Percentiles rank a stretch among this genome's conserved stretches.
These are phyloP conservation scores for Benincasa hispida DNA, from an alignment of 306 rosid species.

Conservation along the genomic window DNA sequence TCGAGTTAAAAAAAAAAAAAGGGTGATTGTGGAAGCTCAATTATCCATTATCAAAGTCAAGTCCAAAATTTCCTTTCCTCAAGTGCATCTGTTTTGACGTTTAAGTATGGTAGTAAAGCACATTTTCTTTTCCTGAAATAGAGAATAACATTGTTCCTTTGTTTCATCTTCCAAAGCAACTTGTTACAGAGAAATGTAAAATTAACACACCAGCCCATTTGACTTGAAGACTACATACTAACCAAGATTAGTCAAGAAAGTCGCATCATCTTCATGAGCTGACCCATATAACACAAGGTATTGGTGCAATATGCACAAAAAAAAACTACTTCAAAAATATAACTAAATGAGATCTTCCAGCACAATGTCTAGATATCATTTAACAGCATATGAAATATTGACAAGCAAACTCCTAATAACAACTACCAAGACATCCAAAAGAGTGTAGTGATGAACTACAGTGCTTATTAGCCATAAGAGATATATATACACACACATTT, in stretches of 20 bases:
- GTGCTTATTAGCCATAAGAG: neutral
- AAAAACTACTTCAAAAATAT: neutral
- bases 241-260: neutral
- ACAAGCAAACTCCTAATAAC: neutral
- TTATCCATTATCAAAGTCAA: neutral
- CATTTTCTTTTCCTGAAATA: neutral
- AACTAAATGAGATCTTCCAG: neutral
- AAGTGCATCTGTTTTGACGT: neutral
- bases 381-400: neutral
- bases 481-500: neutral
- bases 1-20: neutral
- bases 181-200: neutral
- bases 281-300: neutral
- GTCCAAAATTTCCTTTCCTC: neutral
- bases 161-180: neutral
- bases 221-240: neutral
- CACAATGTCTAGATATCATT: neutral
- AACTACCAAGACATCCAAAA: neutral
- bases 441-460: neutral
- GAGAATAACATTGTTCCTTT: neutral
- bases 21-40: neutral
- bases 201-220: neutral
- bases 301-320: neutral
- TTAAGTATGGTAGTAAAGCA: neutral
- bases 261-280: neutral